Evolutionary conservation across 495 filamentous ascomycete species (phyloP), one percentile per base, ranked within the genome.

Genomic region (Hypoxylon fragiforme): DNA sequence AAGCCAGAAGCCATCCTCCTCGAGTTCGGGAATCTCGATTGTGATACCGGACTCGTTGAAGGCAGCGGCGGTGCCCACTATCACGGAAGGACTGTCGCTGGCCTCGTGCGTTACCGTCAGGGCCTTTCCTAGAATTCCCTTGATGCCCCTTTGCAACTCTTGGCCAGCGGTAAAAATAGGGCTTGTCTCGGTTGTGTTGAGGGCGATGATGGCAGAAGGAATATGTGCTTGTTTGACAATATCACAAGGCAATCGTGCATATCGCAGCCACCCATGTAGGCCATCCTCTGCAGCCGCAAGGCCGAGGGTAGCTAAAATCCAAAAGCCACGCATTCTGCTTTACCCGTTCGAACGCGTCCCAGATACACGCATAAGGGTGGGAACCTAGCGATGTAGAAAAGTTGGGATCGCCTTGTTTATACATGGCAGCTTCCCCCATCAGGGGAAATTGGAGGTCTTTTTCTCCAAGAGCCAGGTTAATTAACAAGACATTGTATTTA

Each of bases 1-100:
- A 15, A 89, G 73, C 73, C 77, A 83, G 66, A 85, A 88, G 7
- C 85, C 86, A 63, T 88, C 86, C 54, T 80, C 75, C 18, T 73
- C 73, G 3, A 88, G 71, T 9, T 75, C 62, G 2, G 79, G 73
- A 30, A 72, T 35, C 13, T 62, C 58, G 4, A 47, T 35, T 9
- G 62, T 40, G 28, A 72, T 71, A 45, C 72, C 76, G 0, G 63
- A 52, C 34, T 69, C 56, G 15, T 63, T 66, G 66, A 81, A 87
- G 41, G 77, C 70, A 3, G 74, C 66, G 7, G 81, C 47, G 0
- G 85, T 89, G 12, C 83, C 84, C 11, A 88, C 73, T 16, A 84
- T 60, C 32, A 87, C 70, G 1, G 73, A 65, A 22, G 75, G 66
- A 24, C 36, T 28, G 19, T 60, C 43, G 32, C n/a, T 46, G 9